phyloP scores from a whole-genome alignment of 2,329 filamentous ascomycete species.

The Eurotiales sp. region DNA sequence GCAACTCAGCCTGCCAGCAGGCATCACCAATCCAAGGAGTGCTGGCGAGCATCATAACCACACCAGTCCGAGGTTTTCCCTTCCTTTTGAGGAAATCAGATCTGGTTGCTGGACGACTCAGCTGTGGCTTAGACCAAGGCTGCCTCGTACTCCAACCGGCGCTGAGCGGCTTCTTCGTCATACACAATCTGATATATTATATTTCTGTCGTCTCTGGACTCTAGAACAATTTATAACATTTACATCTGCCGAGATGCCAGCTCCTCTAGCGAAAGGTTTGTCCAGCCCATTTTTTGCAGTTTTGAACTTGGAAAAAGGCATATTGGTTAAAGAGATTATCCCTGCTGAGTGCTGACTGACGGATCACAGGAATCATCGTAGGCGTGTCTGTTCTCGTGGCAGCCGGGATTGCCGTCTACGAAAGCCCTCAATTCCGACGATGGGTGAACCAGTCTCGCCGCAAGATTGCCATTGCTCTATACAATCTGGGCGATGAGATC shows the following conservation, averaged over 20 bases:
- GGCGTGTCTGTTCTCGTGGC: conserved; percentile 59
- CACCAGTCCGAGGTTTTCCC: no score
- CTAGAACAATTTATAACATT: no score
- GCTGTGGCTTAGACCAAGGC: no score
- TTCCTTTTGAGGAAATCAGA: no score
- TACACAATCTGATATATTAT: no score
- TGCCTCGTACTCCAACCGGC: not conserved
- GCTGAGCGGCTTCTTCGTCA: not conserved
- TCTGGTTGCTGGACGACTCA: no score
- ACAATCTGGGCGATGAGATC: conserved; percentile 59
- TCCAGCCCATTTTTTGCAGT: conserved; percentile 1
- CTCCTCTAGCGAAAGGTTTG: conserved; percentile 48
- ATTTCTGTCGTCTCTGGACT: no score
- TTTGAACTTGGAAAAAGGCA: no score
- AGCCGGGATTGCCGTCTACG: conserved; percentile 60
- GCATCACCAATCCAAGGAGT: no score
- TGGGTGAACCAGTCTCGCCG: conserved; percentile 61
- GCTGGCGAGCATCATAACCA: no score
- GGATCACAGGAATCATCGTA: conserved; percentile 55
- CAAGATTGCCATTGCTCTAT: conserved; percentile 57
- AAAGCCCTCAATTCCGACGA: conserved; percentile 60
- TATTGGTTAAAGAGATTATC: no score
- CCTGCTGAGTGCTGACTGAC: not conserved
- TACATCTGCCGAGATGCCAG: conserved; percentile 38
- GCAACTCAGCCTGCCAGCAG: no score